A percentile compares a stretch with the other conserved stretches of the same genome.
These are phyloP conservation scores for Candida mesenterica DNA, from an alignment of 1,139 yeast species.

Conservation along the genomic window DNA sequence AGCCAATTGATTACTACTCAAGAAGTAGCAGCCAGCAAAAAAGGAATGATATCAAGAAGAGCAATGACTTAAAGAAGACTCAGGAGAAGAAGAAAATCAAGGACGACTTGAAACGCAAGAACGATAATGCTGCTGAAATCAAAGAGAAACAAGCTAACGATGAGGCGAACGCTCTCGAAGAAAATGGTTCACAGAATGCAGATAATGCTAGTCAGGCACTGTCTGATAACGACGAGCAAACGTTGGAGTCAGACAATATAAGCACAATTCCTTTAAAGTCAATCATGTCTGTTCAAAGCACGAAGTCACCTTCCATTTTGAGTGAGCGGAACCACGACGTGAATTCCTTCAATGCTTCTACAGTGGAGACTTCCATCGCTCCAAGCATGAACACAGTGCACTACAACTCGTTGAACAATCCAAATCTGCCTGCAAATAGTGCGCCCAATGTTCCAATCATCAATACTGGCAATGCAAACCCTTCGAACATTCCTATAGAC, in stretches of 20 bases:
- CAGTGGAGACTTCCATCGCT: conserved; percentile 55
- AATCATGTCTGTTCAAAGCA: conserved; percentile 48
- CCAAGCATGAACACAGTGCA: conserved; percentile 29
- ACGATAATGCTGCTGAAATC: conserved; percentile 7
- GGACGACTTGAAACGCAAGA: conserved; percentile 2
- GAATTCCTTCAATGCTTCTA: conserved; percentile 43
- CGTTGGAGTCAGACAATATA: conserved; percentile 31
- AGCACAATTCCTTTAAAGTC: conserved; percentile 56
- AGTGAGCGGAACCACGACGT: conserved; percentile 40
- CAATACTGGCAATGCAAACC: not conserved
- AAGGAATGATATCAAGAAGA: not conserved
- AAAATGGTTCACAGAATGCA: not conserved
- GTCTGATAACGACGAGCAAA: not conserved
- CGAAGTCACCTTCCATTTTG: conserved; percentile 42
- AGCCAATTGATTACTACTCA: conserved; percentile 1
- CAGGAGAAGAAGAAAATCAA: not conserved
- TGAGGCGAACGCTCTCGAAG: too few relatives aligned
- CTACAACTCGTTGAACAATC: conserved; percentile 2
- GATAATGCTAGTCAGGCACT: not conserved
- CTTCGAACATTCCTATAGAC: conserved; percentile 17
- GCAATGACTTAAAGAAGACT: not conserved
- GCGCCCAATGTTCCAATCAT: conserved; percentile 2
- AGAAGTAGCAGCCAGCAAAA: not conserved
- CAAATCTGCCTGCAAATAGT: conserved; percentile 3
- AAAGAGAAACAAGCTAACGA: conserved; percentile 1